These are phyloP conservation scores for Carex cristatella DNA, from an alignment of 176 grass and related monocot genomes.

Conservation along the genomic window DNA sequence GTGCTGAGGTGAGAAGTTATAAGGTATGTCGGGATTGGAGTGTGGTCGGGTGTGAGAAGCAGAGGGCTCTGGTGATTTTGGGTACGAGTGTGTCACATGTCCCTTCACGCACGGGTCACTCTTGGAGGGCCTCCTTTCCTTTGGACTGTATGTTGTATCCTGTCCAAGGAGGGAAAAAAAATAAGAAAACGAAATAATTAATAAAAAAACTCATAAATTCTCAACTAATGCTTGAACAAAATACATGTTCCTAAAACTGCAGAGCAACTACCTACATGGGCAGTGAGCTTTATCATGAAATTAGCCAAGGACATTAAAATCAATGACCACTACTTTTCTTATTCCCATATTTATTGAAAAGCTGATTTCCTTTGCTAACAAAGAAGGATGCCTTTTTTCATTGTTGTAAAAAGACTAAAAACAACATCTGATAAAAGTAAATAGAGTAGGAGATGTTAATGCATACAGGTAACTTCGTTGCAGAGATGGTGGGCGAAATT, in stretches of 20 bases:
- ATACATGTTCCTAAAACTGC: not conserved
- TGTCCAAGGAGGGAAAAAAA: conserved; percentile 22
- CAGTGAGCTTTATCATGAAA: not conserved
- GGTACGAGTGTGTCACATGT: conserved; percentile 24
- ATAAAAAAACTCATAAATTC: not conserved
- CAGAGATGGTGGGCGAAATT: conserved; percentile 5
- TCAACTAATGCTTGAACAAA: not conserved
- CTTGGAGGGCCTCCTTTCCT: conserved; percentile 43
- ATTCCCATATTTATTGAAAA: not conserved
- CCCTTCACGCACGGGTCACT: conserved; percentile 53
- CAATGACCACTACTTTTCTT: not conserved
- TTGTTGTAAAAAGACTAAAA: not conserved
- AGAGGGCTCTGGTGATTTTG: conserved; percentile 36
- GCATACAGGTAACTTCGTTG: conserved; percentile 3
- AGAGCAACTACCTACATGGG: not conserved
- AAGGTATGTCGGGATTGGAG: conserved; percentile 36
- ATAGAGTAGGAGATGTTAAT: not conserved
- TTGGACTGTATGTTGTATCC: conserved; percentile 37
- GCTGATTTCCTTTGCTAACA: not conserved
- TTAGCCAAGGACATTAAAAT: not conserved
- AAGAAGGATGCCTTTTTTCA: not conserved
- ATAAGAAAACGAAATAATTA: not conserved
- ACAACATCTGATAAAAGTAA: not conserved
- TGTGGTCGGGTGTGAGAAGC: conserved; percentile 30
- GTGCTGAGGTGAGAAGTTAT: conserved; percentile 16